These are phyloP conservation scores for Boletus barrowsii DNA, from an alignment of 768 basidiomycete species.

Conservation along the genomic window DNA sequence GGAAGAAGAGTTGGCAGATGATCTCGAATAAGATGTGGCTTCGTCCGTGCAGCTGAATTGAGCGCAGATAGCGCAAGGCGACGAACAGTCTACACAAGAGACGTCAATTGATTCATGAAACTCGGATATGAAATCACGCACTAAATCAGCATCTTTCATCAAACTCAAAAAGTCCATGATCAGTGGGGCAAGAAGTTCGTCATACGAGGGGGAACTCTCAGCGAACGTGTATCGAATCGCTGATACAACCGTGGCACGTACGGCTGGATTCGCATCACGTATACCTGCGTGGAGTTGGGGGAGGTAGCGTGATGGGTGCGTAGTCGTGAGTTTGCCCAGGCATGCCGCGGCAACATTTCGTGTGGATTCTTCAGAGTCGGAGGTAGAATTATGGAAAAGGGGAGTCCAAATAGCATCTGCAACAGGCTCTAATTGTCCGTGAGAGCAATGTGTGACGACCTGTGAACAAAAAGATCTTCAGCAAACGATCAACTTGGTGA, in stretches of 20 bases:
- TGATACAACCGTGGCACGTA: constrained; percentile 86
- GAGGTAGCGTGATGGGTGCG: constrained; percentile 86
- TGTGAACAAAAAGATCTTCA: constrained; percentile 24
- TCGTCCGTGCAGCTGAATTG: constrained; percentile 93
- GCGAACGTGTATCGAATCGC: constrained; percentile 91
- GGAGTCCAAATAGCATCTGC: constrained; percentile 92
- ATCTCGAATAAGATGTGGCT: constrained; percentile 87
- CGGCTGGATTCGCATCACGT: constrained; percentile 61
- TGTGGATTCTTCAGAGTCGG: constrained; percentile 82
- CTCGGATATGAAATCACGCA: constrained; percentile 34
- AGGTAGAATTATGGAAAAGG: constrained; percentile 84
- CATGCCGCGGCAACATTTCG: constrained; percentile 96
- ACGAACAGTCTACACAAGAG: constrained; percentile 68
- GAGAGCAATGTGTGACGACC: constrained; percentile 91
- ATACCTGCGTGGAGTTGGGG: constrained; percentile 88
- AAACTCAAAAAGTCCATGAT: constrained; percentile 89
- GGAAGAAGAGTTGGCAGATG: constrained; percentile 77
- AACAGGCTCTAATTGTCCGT: constrained; percentile 78
- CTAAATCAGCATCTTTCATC: constrained; percentile 86
- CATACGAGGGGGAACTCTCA: constrained; percentile 80
- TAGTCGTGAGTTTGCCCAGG: constrained; percentile 90
- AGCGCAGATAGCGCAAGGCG: constrained; percentile 85
- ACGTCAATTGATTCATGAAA: not conserved
- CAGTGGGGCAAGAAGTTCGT: constrained; percentile 84
- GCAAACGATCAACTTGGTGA: not conserved